Evolutionary conservation across 805 yeast genomes (phyloP).

Genomic region (Sungouiozyma intestinalis): DNA sequence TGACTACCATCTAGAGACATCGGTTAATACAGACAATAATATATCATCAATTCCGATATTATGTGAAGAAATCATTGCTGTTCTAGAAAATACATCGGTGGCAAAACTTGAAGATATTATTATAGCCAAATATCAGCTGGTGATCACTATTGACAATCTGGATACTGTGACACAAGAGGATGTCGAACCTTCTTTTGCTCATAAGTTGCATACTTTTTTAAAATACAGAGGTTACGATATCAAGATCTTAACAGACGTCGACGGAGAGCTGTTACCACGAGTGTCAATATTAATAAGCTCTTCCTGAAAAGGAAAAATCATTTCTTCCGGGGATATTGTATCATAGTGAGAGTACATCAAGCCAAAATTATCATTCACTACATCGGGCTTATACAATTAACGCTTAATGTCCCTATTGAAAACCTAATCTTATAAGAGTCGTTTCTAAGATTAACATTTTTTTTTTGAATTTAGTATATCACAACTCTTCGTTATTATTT

Average conservation of each 20-base stretch:
- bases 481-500: too few species aligned
- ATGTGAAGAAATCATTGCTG: conserved; percentile 4
- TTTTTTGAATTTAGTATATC: too few species aligned
- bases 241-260: not conserved
- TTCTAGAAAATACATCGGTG: conserved; percentile 9
- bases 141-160: conserved; percentile 2
- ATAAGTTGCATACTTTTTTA: conserved; percentile 6
- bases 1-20: not conserved
- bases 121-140: conserved; percentile 8
- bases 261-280: not conserved
- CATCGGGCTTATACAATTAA: too few species aligned
- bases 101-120: conserved; percentile 6
- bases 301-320: too few species aligned
- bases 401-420: too few species aligned
- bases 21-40: not conserved
- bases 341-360: too few species aligned
- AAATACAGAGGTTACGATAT: not conserved
- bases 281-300: not conserved
- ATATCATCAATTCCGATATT: conserved; percentile 1
- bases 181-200: conserved; percentile 1
- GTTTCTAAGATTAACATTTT: too few species aligned
- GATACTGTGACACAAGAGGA: not conserved
- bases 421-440: too few species aligned
- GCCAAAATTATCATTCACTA: too few species aligned
- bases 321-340: too few species aligned